These are phyloP conservation scores for Vitis rupestris DNA, from an alignment of 164 flowering plant species.

Conservation along the genomic window DNA sequence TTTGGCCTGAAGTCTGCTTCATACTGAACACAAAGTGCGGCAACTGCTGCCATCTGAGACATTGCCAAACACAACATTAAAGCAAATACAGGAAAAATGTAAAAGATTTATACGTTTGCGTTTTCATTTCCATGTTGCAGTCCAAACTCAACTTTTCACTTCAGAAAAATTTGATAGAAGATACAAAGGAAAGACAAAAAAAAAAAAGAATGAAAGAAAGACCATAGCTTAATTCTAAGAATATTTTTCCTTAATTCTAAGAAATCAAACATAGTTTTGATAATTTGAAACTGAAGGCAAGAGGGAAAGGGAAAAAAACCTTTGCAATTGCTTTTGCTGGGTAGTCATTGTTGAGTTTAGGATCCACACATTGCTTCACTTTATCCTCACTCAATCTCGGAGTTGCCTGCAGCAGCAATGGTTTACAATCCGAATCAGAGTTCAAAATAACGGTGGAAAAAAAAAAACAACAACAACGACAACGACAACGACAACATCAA, in stretches of 20 bases:
- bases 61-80: background rate
- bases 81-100: too few species aligned
- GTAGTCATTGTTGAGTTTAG: constrained; percentile 58
- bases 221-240: too few species aligned
- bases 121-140: too few species aligned
- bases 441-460: background rate
- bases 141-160: too few species aligned
- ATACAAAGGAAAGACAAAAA: too few species aligned
- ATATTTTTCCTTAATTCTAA: background rate
- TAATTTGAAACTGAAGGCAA: background rate
- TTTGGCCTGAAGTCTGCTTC: constrained; percentile 88
- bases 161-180: too few species aligned
- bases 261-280: background rate
- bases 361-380: constrained; percentile 75
- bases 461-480: background rate
- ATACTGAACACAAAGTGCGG: constrained; percentile 79
- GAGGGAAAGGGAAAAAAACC: constrained; percentile 25
- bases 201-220: too few species aligned
- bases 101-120: too few species aligned
- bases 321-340: constrained; percentile 79
- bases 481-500: background rate
- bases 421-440: background rate
- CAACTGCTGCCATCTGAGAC: constrained; percentile 74
- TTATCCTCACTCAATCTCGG: constrained; percentile 77
- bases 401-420: constrained; percentile 46